Percentiles rank a stretch among this genome's conserved stretches.
Evolutionary conservation across 352 stramenopile genomes (phyloP).

Genomic region (Globisporangium yorkense): DNA sequence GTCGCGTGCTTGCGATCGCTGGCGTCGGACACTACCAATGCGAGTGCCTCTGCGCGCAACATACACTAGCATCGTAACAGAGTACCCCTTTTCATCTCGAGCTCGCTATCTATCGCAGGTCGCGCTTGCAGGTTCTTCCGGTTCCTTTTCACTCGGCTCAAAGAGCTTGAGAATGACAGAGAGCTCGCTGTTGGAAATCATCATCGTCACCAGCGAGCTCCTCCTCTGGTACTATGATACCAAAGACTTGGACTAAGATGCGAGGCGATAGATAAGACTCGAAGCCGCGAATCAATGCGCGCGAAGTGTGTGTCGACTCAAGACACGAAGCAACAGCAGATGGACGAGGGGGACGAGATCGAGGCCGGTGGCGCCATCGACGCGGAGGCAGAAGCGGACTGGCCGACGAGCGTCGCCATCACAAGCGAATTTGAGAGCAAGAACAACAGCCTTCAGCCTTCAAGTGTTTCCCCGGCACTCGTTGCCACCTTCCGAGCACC

Average conservation of each 20-base stretch:
- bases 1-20: slow-evolving; percentile 4
- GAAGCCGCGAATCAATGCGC: no score
- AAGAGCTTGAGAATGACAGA: neutral
- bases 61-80: neutral
- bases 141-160: no score
- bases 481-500: slow-evolving; percentile 15
- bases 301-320: no score
- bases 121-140: no score
- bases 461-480: slow-evolving; percentile 15
- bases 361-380: no score
- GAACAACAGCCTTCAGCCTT: slow-evolving; percentile 17
- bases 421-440: slow-evolving; percentile 21
- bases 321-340: neutral
- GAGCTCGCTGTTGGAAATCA: neutral
- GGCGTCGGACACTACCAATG: slow-evolving; percentile 19
- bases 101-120: no score
- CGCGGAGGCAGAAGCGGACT: no score
- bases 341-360: neutral
- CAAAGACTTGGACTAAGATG: neutral
- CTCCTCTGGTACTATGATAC: no score
- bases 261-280: neutral
- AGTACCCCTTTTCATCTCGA: no score
- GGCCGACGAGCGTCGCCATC: neutral
- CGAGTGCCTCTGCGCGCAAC: slow-evolving; percentile 13
- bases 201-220: no score